Evolutionary conservation across 306 rosid genomes (phyloP), one percentile per base, ranked within the genome.

Genomic region (Canavalia ensiformis): DNA sequence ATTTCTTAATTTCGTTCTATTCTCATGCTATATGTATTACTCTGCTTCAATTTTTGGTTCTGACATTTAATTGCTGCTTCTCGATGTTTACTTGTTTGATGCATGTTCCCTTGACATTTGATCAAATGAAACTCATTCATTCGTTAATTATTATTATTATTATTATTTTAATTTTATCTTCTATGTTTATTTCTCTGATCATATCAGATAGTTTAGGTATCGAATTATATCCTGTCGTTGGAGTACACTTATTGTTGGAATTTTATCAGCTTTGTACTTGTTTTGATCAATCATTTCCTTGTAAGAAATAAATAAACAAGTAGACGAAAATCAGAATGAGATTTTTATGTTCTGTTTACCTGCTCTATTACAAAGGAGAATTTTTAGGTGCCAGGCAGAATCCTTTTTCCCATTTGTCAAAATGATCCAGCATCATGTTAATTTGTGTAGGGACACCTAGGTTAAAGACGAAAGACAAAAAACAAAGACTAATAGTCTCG

Each of bases 281-380:
- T 66, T 60, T 78, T 74, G 35, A 37, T 72, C 63, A 46, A 33
- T 50, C 41, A 42, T 57, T 69, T 75, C 66, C 1, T 28, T 59
- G 37, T 62, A 46, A 7, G 45, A 6, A 25, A 34, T 18, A 18
- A 18, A 56, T 0, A 58, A 29, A 13, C 2, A 5, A n/a, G 4
- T 5, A 56, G 41, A 74, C 7, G 25, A 45, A 67, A 55, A 35
- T 45, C 54, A 30, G 66, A 29, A 30, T 60, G 49, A 41, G 69
- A 70, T 6, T 62, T 63, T 68, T 28, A 3, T 57, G 34, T 51
- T 11, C 25, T 57, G 50, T 7, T 56, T 74, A 41, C 57, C 4
- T 56, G 66, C 39, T 57, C 7, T 6, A 29, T 39, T 56, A 39
- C 29, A 46, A 11, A 6, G 29, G 78, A 74, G 67, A 72, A 42